Conservation (phyloP, 73 alveolate genomes). For the Paramecium biaurelia region DNA sequence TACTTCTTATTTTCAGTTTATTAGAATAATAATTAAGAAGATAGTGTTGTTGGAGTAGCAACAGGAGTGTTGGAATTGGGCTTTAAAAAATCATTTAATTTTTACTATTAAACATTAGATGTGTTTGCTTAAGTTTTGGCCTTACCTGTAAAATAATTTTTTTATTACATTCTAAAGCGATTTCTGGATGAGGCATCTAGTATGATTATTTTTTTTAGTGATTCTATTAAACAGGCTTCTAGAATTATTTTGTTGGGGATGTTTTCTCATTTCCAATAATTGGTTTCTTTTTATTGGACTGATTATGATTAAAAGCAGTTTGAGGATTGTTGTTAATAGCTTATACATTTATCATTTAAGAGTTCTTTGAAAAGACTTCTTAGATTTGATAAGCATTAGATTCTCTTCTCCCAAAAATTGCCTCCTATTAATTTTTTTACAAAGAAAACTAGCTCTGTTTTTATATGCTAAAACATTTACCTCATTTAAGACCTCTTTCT, state of each 20-base stretch:
- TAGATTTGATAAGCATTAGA: not conserved
- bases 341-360: not conserved
- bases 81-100: slow-evolving; percentile 1
- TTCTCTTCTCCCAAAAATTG: slow-evolving; percentile 15
- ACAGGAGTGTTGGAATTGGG: slow-evolving; percentile 39
- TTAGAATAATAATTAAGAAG: not conserved
- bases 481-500: slow-evolving; percentile 6
- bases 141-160: not conserved
- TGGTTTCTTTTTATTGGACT: not conserved
- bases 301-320: not conserved
- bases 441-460: not conserved
- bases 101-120: not conserved
- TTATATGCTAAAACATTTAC: not conserved
- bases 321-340: not conserved
- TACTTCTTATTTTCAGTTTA: slow-evolving; percentile 12
- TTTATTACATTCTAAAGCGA: not conserved
- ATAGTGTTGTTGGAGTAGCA: slow-evolving; percentile 28
- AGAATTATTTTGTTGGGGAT: not conserved
- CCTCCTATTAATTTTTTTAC: not conserved
- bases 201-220: slow-evolving; percentile 8
- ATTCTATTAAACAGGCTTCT: not conserved
- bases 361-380: not conserved
- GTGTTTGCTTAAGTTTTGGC: not conserved
- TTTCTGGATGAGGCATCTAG: not conserved
- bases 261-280: slow-evolving; percentile 1